A percentile compares a stretch with the other conserved stretches of the same genome.
phyloP scores from a whole-genome alignment of 768 basidiomycete species.

The Coprinopsis cinerea region DNA sequence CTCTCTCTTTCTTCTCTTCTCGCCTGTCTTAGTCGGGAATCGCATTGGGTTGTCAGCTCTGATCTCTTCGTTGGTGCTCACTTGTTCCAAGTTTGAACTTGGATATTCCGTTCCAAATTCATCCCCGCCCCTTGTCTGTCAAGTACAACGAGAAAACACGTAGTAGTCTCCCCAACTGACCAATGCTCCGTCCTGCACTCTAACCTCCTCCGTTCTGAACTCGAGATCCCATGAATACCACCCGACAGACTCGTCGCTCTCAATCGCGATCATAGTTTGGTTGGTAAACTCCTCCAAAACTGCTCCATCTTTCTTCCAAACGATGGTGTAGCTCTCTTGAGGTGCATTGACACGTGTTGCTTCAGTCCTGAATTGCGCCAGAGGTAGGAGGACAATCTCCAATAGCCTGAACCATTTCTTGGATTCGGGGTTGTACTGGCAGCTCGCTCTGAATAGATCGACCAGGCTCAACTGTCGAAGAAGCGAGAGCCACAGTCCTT shows the following conservation, averaged over 20 bases:
- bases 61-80: background rate
- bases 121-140: conserved; percentile 34
- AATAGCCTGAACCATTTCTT: conserved; percentile 8
- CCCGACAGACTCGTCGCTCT: conserved; percentile 29
- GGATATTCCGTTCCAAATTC: background rate
- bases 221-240: conserved; percentile 39
- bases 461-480: conserved; percentile 56
- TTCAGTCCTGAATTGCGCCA: conserved; percentile 50
- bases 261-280: conserved; percentile 38
- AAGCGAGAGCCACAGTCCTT: conserved; percentile 68
- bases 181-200: conserved; percentile 11
- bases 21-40: conserved; percentile 4
- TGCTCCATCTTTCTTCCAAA: conserved; percentile 46
- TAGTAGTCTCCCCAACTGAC: background rate
- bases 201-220: conserved; percentile 52
- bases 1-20: too few species aligned
- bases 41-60: background rate
- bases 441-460: conserved; percentile 42
- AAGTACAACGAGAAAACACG: conserved; percentile 9
- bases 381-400: conserved; percentile 45
- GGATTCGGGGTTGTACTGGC: conserved; percentile 18
- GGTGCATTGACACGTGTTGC: conserved; percentile 10
- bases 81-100: background rate
- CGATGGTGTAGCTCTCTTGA: conserved; percentile 42
- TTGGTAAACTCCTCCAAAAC: conserved; percentile 41